These are phyloP conservation scores for Exophiala xenobiotica DNA, from an alignment of 2,329 filamentous ascomycete species.

Conservation along the genomic window DNA sequence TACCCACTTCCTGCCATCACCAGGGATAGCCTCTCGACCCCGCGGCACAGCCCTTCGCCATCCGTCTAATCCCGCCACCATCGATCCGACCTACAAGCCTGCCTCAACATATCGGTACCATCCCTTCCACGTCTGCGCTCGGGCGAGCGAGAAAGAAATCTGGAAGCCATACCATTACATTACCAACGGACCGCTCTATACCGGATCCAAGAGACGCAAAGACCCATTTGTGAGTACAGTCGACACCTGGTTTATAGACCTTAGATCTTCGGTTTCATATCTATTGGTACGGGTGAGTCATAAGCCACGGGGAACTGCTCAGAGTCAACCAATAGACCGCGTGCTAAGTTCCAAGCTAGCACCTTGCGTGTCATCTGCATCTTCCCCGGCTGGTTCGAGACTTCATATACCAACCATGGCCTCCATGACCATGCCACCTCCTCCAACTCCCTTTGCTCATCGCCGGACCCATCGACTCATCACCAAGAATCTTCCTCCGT, in stretches of 20 bases:
- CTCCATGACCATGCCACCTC: conserved; percentile 26
- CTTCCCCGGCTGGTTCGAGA: conserved; percentile 17
- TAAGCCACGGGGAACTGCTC: conserved; percentile 17
- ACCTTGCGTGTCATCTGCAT: conserved; percentile 27
- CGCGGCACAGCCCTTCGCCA: conserved; percentile 1
- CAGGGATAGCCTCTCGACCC: background rate
- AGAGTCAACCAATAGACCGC: conserved; percentile 23
- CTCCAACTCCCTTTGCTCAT: conserved; percentile 31
- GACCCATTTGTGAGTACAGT: conserved; percentile 22
- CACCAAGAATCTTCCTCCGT: conserved; percentile 25
- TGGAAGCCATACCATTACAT: no score
- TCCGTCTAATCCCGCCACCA: conserved; percentile 2
- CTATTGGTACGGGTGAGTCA: conserved; percentile 25
- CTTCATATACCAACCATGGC: conserved; percentile 28
- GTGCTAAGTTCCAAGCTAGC: conserved; percentile 23
- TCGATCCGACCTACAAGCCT: background rate
- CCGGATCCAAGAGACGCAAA: background rate
- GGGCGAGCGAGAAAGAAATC: no score
- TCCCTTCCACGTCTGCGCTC: no score
- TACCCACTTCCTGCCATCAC: background rate
- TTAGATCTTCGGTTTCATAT: conserved; percentile 19
- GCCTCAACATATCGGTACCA: no score
- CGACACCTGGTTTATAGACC: conserved; percentile 14
- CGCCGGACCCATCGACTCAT: conserved; percentile 30
- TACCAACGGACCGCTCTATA: no score